phyloP scores from a whole-genome alignment of 1,139 yeast species.

The Pneumocystis wakefieldiae region DNA sequence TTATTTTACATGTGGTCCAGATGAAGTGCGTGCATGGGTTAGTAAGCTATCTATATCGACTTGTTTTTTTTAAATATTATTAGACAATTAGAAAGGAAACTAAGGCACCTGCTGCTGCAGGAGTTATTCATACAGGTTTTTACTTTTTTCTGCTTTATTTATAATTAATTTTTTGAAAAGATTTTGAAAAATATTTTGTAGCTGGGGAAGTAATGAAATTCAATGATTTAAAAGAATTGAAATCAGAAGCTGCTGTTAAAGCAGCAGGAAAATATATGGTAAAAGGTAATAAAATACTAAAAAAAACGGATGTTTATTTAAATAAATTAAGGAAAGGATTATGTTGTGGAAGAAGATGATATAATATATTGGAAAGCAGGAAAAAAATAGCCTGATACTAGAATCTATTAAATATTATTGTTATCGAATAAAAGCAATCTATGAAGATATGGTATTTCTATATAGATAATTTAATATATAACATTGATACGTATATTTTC shows the following conservation, averaged over 20 bases:
- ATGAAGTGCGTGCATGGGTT: conserved; percentile 79
- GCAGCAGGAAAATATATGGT: conserved; percentile 84
- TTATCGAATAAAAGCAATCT: too few species aligned
- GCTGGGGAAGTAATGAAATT: conserved; percentile 79
- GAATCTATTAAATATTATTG: neutral
- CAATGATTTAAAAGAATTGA: conserved; percentile 61
- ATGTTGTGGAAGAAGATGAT: conserved; percentile 85
- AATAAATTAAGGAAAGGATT: conserved; percentile 31
- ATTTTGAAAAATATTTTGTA: conserved; percentile 47
- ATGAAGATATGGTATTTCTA: too few species aligned
- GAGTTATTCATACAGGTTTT: conserved; percentile 70
- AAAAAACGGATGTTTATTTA: neutral
- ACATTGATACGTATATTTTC: neutral
- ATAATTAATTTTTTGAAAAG: conserved; percentile 22
- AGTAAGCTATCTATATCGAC: neutral
- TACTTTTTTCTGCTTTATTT: conserved; percentile 23
- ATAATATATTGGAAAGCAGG: conserved; percentile 43
- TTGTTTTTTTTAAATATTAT: neutral
- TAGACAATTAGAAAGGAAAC: conserved; percentile 55
- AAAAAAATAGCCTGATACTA: conserved; percentile 33
- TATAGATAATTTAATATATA: too few species aligned
- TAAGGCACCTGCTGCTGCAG: conserved; percentile 85
- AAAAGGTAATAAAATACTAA: conserved; percentile 53
- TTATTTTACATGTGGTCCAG: conserved; percentile 81
- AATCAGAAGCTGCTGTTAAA: conserved; percentile 69